A percentile compares a stretch with the other conserved stretches of the same genome.
These are phyloP conservation scores for Irpex sp. DNA, from an alignment of 1,284 basidiomycete genomes.

Conservation along the genomic window DNA sequence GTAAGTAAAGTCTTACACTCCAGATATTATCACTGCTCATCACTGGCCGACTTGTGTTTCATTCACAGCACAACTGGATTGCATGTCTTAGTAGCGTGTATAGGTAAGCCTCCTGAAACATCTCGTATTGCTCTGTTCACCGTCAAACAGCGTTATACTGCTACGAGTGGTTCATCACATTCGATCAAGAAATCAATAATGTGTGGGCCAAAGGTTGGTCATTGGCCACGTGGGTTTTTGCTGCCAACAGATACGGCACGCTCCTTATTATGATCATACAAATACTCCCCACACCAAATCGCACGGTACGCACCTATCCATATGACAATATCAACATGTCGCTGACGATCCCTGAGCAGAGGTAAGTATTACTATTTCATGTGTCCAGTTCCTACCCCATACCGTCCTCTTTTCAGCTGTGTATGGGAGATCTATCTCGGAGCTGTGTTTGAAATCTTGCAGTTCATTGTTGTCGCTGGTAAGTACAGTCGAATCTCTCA, in stretches of 20 bases:
- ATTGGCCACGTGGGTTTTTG: neutral
- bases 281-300: neutral
- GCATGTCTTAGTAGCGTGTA: too few species aligned
- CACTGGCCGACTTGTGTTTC: too few species aligned
- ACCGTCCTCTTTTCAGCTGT: neutral
- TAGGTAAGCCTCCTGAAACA: too few species aligned
- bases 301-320: neutral
- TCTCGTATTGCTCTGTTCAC: too few species aligned
- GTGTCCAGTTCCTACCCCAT: neutral
- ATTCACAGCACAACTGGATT: too few species aligned
- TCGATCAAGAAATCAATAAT: neutral
- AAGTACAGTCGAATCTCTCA: neutral
- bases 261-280: neutral
- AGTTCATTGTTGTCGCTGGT: neutral
- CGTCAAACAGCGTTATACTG: neutral
- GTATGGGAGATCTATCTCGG: neutral
- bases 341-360: neutral
- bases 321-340: too few species aligned
- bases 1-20: too few species aligned
- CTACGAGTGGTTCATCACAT: neutral
- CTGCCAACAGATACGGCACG: neutral
- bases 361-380: neutral
- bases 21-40: too few species aligned
- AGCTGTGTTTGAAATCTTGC: neutral
- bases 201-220: neutral